Evolutionary conservation across 371 early-diverging fungal species (phyloP), one percentile per base, ranked within the genome.

Genomic region (Mucor racemosus): DNA sequence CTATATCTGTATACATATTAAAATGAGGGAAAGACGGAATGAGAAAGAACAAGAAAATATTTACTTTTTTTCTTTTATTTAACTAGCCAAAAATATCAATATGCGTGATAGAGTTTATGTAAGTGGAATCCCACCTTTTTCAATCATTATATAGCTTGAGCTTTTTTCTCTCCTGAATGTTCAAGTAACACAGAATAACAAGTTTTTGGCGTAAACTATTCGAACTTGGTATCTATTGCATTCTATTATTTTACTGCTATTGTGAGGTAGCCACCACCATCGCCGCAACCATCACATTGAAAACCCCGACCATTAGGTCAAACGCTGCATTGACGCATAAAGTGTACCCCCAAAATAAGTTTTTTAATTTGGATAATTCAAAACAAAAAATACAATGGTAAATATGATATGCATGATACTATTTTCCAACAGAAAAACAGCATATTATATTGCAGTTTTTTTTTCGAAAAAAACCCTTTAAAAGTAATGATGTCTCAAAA

Each of bases 1-100:
- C 63, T 13, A 59, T 56, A 0, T 63, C 42, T 1, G 78, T 79
- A 58, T 70, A 79, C 44, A 64, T 65, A 35, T 40, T 58, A 5
- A 9, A 55, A 11, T 36, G 14, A 46, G 33, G 10, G 36, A 31
- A 14, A 53, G 38, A 17, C 42, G 7, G 17, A 13, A 66, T 35
- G 40, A 50, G 39, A 33, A 10, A 17, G 53, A 65, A 58, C 6
- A 40, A 53, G 9, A 31, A 53, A 17, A n/a, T n/a, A n/a, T n/a
- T n/a, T n/a, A n/a, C n/a, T n/a, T n/a, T n/a, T 8, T 17, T 44
- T 42, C n/a, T 44, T 46, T 19, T 46, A 26, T 26, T 3, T 26
- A 26, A 26, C 26, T 1, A 26, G 26, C 26, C 26, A 26, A 26
- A 26, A 26, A 26, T 1, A 26, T 3, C 26, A 26, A 26, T 3